phyloP scores from a whole-genome alignment of 345 rosid species.

The Salix brachista region DNA sequence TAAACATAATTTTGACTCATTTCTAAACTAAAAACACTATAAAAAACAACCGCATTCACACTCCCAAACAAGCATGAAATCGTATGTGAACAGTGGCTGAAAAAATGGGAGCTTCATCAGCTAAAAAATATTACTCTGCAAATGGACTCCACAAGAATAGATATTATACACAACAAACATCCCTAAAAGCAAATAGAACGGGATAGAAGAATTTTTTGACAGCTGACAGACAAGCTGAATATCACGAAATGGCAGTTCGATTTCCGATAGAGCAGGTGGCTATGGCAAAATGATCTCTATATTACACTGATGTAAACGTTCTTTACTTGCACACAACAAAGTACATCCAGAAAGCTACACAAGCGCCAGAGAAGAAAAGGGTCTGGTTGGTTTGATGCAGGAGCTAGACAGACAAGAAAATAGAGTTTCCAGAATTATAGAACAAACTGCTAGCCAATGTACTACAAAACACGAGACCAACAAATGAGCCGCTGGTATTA shows the following conservation, averaged over 20 bases:
- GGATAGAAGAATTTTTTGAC: not conserved
- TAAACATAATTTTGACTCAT: too few species aligned
- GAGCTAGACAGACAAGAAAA: not conserved
- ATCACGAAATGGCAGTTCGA: not conserved
- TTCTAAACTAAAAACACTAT: too few species aligned
- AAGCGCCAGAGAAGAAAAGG: not conserved
- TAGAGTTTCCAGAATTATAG: not conserved
- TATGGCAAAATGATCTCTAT: not conserved
- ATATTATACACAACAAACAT: too few species aligned
- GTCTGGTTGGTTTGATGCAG: not conserved
- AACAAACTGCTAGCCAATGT: too few species aligned
- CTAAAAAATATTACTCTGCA: too few species aligned
- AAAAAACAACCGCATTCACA: too few species aligned
- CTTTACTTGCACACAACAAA: not conserved
- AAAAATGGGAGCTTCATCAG: too few species aligned
- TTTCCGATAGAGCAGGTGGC: not conserved
- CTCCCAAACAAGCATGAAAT: too few species aligned
- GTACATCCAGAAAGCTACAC: not conserved
- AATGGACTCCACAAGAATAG: too few species aligned
- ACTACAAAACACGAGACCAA: conserved; percentile 1
- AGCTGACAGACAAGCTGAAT: not conserved
- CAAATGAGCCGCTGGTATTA: conserved; percentile 7
- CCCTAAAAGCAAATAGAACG: not conserved
- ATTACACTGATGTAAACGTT: not conserved
- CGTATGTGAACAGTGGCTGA: too few species aligned